phyloP scores from a whole-genome alignment of 345 rosid species.

The Salix dunnii region DNA sequence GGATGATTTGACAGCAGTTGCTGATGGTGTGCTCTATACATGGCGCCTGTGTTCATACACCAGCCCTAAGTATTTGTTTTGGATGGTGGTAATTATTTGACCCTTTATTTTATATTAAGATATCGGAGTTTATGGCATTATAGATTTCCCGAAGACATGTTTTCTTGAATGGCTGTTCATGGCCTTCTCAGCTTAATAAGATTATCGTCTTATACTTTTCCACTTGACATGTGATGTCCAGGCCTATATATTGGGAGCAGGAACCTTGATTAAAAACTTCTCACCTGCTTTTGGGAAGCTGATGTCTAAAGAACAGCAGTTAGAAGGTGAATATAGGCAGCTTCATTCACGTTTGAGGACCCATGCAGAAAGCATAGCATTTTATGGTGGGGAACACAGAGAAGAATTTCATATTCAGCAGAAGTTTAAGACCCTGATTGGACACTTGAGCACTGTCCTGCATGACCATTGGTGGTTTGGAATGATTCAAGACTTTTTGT shows the following conservation, averaged over 20 bases:
- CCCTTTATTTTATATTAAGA: background rate
- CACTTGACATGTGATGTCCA: constrained; percentile 27
- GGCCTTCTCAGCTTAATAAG: background rate
- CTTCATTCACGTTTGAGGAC: constrained; percentile 97
- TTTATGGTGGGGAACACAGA: constrained; percentile 90
- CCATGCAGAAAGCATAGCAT: constrained; percentile 97
- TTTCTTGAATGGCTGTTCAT: constrained; percentile 7
- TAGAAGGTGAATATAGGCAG: constrained; percentile 95
- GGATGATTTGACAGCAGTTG: constrained; percentile 87
- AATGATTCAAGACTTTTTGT: constrained; percentile 95
- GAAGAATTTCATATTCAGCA: constrained; percentile 87
- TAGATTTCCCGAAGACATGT: background rate
- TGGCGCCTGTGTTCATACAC: constrained; percentile 97
- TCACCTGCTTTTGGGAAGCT: constrained; percentile 94
- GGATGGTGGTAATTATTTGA: constrained; percentile 74
- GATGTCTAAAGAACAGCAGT: constrained; percentile 90
- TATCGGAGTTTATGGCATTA: background rate
- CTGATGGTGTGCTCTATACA: constrained; percentile 82
- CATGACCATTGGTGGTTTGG: constrained; percentile 99
- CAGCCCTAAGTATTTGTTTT: constrained; percentile 90
- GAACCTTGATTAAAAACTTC: constrained; percentile 76
- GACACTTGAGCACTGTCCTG: constrained; percentile 73
- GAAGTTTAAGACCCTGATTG: constrained; percentile 71
- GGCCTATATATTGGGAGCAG: constrained; percentile 94
- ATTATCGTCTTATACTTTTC: constrained; percentile 1